phyloP scores from a whole-genome alignment of 2,329 filamentous ascomycete genomes.

The Alternaria panax region DNA sequence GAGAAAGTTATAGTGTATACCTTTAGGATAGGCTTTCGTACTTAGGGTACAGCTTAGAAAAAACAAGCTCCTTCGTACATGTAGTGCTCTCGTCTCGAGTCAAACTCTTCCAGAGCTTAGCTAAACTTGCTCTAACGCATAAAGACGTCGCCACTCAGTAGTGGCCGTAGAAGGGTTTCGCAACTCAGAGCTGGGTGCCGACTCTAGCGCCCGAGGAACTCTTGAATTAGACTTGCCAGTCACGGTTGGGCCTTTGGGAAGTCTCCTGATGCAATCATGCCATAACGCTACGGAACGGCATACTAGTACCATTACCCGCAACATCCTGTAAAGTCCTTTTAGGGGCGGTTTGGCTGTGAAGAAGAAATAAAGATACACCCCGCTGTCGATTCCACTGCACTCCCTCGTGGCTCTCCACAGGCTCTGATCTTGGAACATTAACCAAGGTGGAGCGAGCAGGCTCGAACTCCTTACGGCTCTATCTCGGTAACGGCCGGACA shows the following conservation, averaged over 20 bases:
- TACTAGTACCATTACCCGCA: neutral
- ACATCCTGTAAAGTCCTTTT: constrained; percentile 3
- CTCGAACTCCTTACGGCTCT: constrained; percentile 10
- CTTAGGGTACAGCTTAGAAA: too few species aligned
- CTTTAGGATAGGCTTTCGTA: too few species aligned
- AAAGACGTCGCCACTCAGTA: neutral
- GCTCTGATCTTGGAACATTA: constrained; percentile 2
- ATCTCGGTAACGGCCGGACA: constrained; percentile 3
- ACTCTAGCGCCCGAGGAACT: neutral
- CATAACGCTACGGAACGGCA: constrained; percentile 2
- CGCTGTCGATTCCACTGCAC: neutral
- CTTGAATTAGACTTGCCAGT: neutral
- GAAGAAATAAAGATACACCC: constrained; percentile 11
- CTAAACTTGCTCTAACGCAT: neutral
- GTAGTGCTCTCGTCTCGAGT: neutral
- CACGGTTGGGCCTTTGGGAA: constrained; percentile 1
- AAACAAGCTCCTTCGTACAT: too few species aligned
- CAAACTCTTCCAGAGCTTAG: neutral
- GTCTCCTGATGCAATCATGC: constrained; percentile 2
- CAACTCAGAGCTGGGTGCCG: neutral
- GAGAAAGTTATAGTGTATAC: too few species aligned
- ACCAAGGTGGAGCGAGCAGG: constrained; percentile 1
- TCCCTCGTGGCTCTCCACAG: neutral
- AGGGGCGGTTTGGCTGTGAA: constrained; percentile 4
- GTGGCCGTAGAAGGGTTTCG: neutral